phyloP scores from a whole-genome alignment of 2,329 filamentous ascomycete species.

The Trichoderma sp. region DNA sequence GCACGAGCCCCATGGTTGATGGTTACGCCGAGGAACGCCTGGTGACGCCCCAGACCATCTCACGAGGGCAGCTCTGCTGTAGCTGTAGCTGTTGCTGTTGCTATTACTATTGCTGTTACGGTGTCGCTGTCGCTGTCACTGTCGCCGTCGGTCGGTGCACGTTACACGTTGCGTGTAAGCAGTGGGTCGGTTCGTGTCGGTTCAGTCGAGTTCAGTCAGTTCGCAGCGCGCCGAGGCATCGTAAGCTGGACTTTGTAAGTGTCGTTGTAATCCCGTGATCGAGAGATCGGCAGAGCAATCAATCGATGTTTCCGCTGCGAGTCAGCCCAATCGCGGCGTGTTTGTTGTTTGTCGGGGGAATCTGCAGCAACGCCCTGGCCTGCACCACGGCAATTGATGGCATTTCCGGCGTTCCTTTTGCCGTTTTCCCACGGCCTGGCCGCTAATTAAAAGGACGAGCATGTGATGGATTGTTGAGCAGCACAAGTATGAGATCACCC shows the following conservation, averaged over 20 bases:
- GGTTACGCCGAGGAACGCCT: constrained; percentile 35
- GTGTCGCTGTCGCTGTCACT: background rate
- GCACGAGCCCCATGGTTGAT: constrained; percentile 44
- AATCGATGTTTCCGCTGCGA: background rate
- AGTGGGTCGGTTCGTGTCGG: constrained; percentile 1
- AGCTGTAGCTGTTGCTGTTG: background rate
- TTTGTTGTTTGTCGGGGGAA: background rate
- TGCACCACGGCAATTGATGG: constrained; percentile 2
- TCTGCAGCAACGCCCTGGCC: background rate
- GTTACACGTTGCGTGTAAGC: background rate
- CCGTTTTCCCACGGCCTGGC: constrained; percentile 11
- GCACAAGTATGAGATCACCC: constrained; percentile 11
- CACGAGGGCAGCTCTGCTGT: constrained; percentile 16
- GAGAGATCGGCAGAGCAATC: background rate
- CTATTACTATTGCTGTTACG: background rate
- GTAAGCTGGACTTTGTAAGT: background rate
- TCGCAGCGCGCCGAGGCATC: constrained; percentile 6
- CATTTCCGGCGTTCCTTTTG: constrained; percentile 9
- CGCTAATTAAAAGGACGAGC: constrained; percentile 17
- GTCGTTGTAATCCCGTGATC: background rate
- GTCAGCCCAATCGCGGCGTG: background rate
- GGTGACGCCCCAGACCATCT: constrained; percentile 30
- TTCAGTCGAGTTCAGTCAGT: background rate
- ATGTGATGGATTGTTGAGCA: constrained; percentile 20
- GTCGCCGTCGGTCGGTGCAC: background rate